Base-by-base conservation (phyloP, 306 rosid genomes). In the Dalbergia oliveri region DNA sequence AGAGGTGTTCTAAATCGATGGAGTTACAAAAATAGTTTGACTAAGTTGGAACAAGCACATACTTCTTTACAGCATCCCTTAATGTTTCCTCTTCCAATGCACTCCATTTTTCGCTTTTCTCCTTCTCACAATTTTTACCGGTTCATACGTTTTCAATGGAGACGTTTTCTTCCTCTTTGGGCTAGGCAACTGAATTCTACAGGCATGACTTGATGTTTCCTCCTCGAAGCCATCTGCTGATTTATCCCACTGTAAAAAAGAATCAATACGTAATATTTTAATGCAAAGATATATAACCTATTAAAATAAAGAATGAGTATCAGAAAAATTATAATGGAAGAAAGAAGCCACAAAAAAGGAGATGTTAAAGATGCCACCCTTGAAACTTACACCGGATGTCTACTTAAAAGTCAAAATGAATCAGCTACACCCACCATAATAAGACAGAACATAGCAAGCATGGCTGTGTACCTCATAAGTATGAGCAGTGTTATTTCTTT, bases 41-140 rank as follows among this genome's bases (percentile, higher is more conserved):
- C 31, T 26, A 2, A 26, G 31, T 26, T 26, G 31, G 31, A 26
- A 76, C 31, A 26, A 50, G 44, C 26, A 60, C 90, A 21, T 89
- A 94, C 98, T 63, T 51, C 4, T 82, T 58, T 10, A 91, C 88
- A 0, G 76, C 94, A 12, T 19, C 45, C 66, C 86, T 77, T 33
- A 94, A 79, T 3, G 91, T 83, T 16, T 86, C 87, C 77, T 80
- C 95, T 85, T 94, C 98, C 35, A 75, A 15, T 34, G 37, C 5
- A 63, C 80, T 91, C 98, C 98, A 94, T 72, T 37, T 85, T 72
- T 93, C 0, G 9, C 0, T 75, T 12, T 83, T 81, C 98, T 88
- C 82, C 95, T 87, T 74, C 54, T 85, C 9, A 21, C 10, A 43
- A 89, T 0, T 7, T 54, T 71, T 26, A n/a, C 11, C 9, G 54